A percentile compares a stretch with the other conserved stretches of the same genome.
Evolutionary conservation across 441 rosid species (phyloP).

Genomic region (Hura crepitans): DNA sequence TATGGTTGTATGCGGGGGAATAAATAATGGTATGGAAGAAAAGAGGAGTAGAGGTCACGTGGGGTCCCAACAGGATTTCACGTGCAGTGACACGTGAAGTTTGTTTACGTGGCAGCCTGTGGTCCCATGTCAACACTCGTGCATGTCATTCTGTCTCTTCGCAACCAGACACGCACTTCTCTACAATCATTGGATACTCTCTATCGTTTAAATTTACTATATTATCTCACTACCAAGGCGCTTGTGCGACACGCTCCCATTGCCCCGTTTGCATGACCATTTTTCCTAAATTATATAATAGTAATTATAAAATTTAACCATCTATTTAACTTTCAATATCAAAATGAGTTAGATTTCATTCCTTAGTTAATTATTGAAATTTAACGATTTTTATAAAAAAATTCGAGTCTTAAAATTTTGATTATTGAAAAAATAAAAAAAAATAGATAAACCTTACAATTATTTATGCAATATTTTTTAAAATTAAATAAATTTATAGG

Average conservation of each 20-base stretch:
- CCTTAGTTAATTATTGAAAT: too few relatives aligned
- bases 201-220: background rate
- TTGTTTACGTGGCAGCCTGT: constrained; percentile 21
- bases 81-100: constrained; percentile 26
- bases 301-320: background rate
- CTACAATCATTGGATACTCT: constrained; percentile 39
- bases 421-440: too few relatives aligned
- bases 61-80: constrained; percentile 20
- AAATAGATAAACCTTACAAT: too few relatives aligned
- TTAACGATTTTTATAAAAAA: too few relatives aligned
- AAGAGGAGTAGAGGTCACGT: constrained; percentile 22
- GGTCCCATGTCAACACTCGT: constrained; percentile 33
- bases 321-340: background rate
- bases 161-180: constrained; percentile 31
- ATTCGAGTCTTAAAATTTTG: too few relatives aligned
- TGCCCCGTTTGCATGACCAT: background rate
- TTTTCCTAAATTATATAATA: too few relatives aligned
- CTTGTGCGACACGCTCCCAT: background rate
- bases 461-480: too few relatives aligned
- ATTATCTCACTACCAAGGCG: background rate
- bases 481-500: too few relatives aligned
- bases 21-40: background rate
- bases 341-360: too few relatives aligned
- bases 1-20: background rate
- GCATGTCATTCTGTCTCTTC: constrained; percentile 35